Evolutionary conservation across 805 yeast species (phyloP).

Genomic region (Cyberlindnera mississippiensis): DNA sequence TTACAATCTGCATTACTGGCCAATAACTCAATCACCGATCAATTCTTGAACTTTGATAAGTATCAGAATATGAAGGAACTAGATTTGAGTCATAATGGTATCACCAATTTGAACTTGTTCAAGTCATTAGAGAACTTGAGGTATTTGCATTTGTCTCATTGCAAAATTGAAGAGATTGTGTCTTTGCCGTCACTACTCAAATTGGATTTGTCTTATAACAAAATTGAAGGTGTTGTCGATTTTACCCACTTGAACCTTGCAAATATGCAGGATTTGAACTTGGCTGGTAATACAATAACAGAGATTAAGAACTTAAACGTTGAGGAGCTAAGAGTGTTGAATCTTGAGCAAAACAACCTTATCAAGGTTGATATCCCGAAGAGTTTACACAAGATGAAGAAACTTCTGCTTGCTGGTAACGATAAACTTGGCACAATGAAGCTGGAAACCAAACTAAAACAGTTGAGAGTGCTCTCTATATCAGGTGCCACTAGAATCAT

Average conservation of each 20-base stretch:
- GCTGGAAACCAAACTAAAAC: constrained; percentile 1
- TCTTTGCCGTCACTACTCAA: constrained; percentile 11
- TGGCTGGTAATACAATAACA: constrained; percentile 15
- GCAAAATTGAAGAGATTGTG: constrained; percentile 30
- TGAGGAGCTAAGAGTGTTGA: constrained; percentile 4
- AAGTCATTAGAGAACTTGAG: constrained; percentile 25
- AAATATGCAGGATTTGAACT: constrained; percentile 18
- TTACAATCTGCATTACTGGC: constrained; percentile 13
- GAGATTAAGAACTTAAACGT: constrained; percentile 1
- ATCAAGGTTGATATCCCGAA: background rate
- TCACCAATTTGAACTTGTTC: constrained; percentile 31
- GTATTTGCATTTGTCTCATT: constrained; percentile 28
- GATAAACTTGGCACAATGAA: background rate
- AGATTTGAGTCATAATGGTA: constrained; percentile 38
- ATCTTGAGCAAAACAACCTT: constrained; percentile 8
- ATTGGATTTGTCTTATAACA: constrained; percentile 16
- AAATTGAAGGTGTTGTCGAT: constrained; percentile 11
- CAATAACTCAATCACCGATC: constrained; percentile 20
- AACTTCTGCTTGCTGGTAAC: constrained; percentile 10
- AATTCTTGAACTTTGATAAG: constrained; percentile 17
- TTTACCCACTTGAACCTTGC: constrained; percentile 6
- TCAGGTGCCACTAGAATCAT: constrained; percentile 1
- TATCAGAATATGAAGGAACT: constrained; percentile 27
- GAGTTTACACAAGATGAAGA: constrained; percentile 10
- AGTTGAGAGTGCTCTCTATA: constrained; percentile 7